Base-by-base conservation (phyloP, 192 early-diverging fungal genomes). In the Backusella parvicylindrica region DNA sequence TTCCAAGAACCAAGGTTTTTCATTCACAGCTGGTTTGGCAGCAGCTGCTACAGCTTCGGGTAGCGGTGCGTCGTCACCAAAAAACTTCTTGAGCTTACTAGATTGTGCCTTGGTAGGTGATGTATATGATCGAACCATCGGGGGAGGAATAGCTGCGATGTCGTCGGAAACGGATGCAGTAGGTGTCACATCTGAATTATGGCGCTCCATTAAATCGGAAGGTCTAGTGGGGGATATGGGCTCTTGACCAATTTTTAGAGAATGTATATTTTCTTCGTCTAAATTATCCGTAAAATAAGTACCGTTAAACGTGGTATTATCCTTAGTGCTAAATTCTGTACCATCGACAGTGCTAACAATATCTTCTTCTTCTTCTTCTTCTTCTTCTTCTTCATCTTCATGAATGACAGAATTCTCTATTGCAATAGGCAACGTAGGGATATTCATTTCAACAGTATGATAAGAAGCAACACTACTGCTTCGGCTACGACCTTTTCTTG, bases 1-100 rank as follows among this genome's bases (percentile, higher is more conserved):
- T 43, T 82, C 77, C 64, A 95, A 81, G 68, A 86, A 95, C 92
- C 90, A 91, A 3, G 88, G 86, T 18, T 83, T 81, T 76, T 87
- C 84, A 33, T 60, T 38, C 9, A 2, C n/a, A 12, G 30, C 33
- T 31, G 43, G 53, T 23, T 69, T 49, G 13, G 47, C 31, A 12
- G 38, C 63, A 5, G 72, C 77, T 32, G 36, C 72, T 11, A 67
- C 71, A 0, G 67, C 67, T 16, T 71, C 41, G 2, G 67, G 47
- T 21, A 68, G 4, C 11, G 56, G 53, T 12, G 64, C 73, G 40
- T 90, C 87, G 31, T 88, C 87, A 31, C 87, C 87, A 84, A 90
- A 90, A 84, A 90, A 88, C 36, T 86, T 86, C 74, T 86, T 87
- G 11, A 90, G 77, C 73, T 90, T 90, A 26, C 35, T 60, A 7